Evolutionary conservation across 345 rosid species (phyloP), one percentile per base, ranked within the genome.

Genomic region (Mercurialis annua): DNA sequence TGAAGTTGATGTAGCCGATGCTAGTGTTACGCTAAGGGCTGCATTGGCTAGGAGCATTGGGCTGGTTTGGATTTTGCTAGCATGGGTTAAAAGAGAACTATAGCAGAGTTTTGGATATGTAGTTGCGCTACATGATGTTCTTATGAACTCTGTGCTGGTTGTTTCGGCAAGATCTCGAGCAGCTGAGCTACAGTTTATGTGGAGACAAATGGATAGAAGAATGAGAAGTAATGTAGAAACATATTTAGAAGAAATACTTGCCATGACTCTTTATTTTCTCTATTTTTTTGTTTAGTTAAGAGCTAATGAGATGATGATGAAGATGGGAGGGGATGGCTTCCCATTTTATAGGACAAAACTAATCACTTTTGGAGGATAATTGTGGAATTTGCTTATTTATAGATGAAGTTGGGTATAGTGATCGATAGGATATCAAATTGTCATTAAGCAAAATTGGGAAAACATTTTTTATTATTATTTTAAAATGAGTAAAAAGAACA

Each of bases 71-170:
- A 92, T 89, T 63, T 49, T 44, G 65, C 46, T 76, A 2, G 98
- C 89, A 1, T 81, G 86, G 44, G 46, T 64, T 0, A 80, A 79
- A 40, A 92, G 95, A 75, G 95, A 79, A 21, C 46, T 26, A 57
- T 71, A 79, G 66, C 98, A 92, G 2, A 92, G 96, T 21, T 36
- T 58, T 43, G 90, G 96, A 54, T 87, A 92, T 10, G 70, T 81
- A 52, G 98, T 86, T 65, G 73, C 70, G 6, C 69, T 71, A 65
- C 96, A 92, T 8, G 87, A 85, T 31, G 84, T 77, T 71, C 54
- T 81, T 48, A 90, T 84, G 72, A 90, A 92, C 69, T 83, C 83
- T 1, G 78, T 77, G 83, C 56, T 68, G 31, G 73, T 50, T 43
- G 52, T 49, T 26, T 61, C 57, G 56, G 65, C 23, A 29, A 66